Base-by-base conservation (phyloP, 306 rosid species). In the Corylus heterophylla region DNA sequence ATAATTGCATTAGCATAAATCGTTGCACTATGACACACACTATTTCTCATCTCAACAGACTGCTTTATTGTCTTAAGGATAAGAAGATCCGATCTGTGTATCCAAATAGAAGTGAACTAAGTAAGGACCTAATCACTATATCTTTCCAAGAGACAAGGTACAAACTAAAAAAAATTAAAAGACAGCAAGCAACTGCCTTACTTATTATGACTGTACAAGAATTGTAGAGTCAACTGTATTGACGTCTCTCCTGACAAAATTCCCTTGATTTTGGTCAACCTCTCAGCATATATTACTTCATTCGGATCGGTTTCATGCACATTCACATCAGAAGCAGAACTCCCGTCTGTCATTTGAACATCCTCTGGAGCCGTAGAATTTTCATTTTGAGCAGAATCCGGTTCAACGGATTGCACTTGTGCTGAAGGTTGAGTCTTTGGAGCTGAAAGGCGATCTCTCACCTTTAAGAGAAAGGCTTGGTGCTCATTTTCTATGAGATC, bases 1-100 rank as follows among this genome's bases (percentile, higher is more conserved):
- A 95, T 95, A 66, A 92, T 86, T 50, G 98, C 98, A 87, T 95
- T 95, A 62, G 98, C 93, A 80, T 91, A 95, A 70, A 95, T 95
- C 14, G 98, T 95, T 63, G 98, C 98, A 86, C 98, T 92, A 61
- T 95, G 97, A 74, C 98, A 95, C 69, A 91, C 97, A 76, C 98
- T 95, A 78, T 95, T 95, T 79, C 98, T 95, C 98, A 95, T 95
- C 86, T 95, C 98, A 45, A 95, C 97, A 16, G 98, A 92, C 89
- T 95, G 98, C 92, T 92, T 95, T 73, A 95, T 91, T 73, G 98
- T 91, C 97, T 95, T 95, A 1, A 95, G 86, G 86, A 95, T 90
- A 52, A 95, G 98, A 76, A 95, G 98, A 85, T 95, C 98, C 1
- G 98, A 95, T 83, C 98, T 95, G 81, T 95, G 81, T 71, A 69